phyloP scores from a whole-genome alignment of 257 asterid genomes.

The Solanum chaucha region DNA sequence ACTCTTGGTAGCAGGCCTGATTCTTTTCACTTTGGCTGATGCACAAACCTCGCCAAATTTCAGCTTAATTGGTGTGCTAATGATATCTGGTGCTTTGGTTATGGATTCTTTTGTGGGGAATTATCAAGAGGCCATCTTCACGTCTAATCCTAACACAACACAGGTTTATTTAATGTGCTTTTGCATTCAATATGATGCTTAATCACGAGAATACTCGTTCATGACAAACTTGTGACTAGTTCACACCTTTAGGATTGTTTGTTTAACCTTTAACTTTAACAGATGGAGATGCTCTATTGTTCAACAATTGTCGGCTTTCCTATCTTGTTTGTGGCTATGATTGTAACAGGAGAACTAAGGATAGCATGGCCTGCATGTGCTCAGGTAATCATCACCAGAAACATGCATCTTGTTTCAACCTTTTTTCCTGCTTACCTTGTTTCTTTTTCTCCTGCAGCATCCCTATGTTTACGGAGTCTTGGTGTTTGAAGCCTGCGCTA shows the following conservation, averaged over 20 bases:
- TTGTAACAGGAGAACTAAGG: slow-evolving; percentile 73
- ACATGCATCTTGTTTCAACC: background rate
- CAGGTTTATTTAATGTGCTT: slow-evolving; percentile 37
- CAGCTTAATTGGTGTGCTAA: slow-evolving; percentile 65
- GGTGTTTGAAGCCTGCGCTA: slow-evolving; percentile 90
- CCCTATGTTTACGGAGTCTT: slow-evolving; percentile 86
- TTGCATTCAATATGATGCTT: background rate
- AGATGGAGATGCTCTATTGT: slow-evolving; percentile 98
- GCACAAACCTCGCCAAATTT: slow-evolving; percentile 87
- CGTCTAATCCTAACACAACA: slow-evolving; percentile 73
- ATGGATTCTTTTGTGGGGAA: slow-evolving; percentile 89
- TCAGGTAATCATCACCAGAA: slow-evolving; percentile 26
- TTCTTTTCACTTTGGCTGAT: slow-evolving; percentile 86
- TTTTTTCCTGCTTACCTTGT: background rate
- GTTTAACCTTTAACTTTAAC: slow-evolving; percentile 1
- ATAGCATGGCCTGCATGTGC: slow-evolving; percentile 78
- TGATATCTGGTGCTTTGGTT: slow-evolving; percentile 77
- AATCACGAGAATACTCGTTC: background rate
- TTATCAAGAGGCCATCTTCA: slow-evolving; percentile 88
- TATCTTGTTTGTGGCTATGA: slow-evolving; percentile 85
- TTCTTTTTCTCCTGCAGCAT: slow-evolving; percentile 41
- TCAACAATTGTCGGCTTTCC: slow-evolving; percentile 95
- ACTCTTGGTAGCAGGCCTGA: slow-evolving; percentile 74
- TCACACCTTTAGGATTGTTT: background rate
- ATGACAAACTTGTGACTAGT: background rate